Evolutionary conservation across 306 rosid genomes (phyloP).

Genomic region (Pyrus betulifolia): DNA sequence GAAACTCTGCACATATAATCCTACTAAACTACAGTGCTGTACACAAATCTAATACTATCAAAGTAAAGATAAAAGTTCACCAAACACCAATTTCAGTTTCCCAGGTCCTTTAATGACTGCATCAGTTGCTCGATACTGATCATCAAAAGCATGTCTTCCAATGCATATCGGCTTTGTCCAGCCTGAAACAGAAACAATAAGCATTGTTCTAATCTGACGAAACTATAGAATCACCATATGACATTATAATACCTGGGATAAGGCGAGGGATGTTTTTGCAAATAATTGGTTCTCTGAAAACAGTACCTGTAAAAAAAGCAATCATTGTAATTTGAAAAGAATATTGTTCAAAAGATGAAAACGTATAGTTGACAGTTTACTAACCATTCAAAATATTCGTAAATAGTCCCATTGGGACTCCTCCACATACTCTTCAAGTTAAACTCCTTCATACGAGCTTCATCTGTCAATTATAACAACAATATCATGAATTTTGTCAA

Average conservation of each 20-base stretch:
- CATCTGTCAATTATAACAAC: conserved; percentile 54
- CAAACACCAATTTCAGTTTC: conserved; percentile 74
- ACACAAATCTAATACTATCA: not conserved
- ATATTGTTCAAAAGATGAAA: conserved; percentile 7
- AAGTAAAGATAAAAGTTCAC: conserved; percentile 32
- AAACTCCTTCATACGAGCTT: conserved; percentile 85
- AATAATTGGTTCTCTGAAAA: conserved; percentile 92
- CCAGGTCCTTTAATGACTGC: conserved; percentile 86
- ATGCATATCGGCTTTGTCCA: conserved; percentile 94
- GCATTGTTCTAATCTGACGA: conserved; percentile 8
- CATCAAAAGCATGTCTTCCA: conserved; percentile 99
- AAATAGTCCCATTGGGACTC: conserved; percentile 96
- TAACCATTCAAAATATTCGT: conserved; percentile 93
- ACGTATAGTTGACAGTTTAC: conserved; percentile 1
- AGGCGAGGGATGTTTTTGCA: conserved; percentile 95
- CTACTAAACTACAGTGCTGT: not conserved
- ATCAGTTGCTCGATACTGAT: conserved; percentile 92
- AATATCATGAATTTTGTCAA: conserved; percentile 10
- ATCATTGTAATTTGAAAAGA: not conserved
- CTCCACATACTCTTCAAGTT: conserved; percentile 86
- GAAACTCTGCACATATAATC: not conserved
- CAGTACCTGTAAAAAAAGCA: conserved; percentile 60
- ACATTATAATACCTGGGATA: conserved; percentile 66
- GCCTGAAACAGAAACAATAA: conserved; percentile 37
- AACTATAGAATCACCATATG: conserved; percentile 1